Evolutionary conservation across 2,329 filamentous ascomycete species (phyloP).

Genomic region (Endoconidiophora polonica): DNA sequence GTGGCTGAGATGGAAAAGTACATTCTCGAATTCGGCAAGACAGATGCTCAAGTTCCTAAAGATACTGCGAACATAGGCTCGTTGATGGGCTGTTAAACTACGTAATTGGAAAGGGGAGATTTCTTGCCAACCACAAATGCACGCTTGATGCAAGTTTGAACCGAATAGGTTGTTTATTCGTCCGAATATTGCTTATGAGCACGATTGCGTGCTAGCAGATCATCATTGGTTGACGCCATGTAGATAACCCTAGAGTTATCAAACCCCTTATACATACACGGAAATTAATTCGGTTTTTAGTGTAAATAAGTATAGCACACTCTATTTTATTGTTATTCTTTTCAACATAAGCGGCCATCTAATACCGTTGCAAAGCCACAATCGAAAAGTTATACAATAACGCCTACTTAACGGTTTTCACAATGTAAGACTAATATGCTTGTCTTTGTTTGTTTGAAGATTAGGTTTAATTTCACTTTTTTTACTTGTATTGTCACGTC

Average conservation of each 20-base stretch:
- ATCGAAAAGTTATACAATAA: no score
- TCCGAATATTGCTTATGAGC: not conserved
- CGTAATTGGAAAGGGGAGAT: not conserved
- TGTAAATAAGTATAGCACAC: no score
- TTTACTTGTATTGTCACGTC: slow-evolving; percentile 4
- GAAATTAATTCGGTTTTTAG: no score
- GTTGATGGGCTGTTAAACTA: slow-evolving; percentile 18
- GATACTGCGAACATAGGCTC: slow-evolving; percentile 18
- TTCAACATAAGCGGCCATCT: no score
- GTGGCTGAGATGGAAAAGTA: slow-evolving; percentile 48
- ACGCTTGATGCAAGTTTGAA: no score
- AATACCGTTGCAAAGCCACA: no score
- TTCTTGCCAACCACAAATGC: not conserved
- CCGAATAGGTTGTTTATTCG: no score
- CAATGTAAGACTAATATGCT: no score
- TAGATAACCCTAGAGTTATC: not conserved
- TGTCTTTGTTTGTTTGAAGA: not conserved
- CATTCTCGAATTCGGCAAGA: slow-evolving; percentile 21
- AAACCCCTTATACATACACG: no score
- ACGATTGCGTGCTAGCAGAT: not conserved
- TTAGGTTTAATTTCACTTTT: slow-evolving; percentile 9
- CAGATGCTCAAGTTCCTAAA: slow-evolving; percentile 14
- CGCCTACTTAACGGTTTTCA: no score
- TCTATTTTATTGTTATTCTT: no score
- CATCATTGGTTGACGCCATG: slow-evolving; percentile 1